Conservation (phyloP, 2,329 filamentous ascomycete species). For the Diaporthe capsici region DNA sequence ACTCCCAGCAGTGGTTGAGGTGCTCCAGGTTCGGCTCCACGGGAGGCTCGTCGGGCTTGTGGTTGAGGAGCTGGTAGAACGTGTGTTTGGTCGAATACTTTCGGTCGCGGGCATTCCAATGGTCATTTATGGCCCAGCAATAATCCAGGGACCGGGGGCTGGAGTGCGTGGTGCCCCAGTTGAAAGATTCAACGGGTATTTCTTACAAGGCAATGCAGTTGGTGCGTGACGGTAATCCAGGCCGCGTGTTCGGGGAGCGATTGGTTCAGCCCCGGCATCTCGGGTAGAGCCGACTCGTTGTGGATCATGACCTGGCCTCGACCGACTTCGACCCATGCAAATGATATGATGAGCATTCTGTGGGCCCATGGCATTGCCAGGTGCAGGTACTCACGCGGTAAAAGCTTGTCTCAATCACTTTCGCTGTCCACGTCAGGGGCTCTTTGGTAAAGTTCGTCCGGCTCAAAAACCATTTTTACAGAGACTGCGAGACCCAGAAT, state of each 20-base stretch:
- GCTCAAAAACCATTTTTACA: too few species aligned
- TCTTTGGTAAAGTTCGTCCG: too few species aligned
- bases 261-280: background rate
- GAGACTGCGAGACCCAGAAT: too few species aligned
- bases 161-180: background rate
- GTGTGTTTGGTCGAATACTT: background rate
- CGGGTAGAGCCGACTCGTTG: background rate
- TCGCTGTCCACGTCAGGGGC: too few species aligned
- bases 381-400: too few species aligned
- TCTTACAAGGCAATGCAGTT: background rate
- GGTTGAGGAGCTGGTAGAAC: background rate
- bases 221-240: background rate
- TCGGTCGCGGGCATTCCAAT: fast-evolving
- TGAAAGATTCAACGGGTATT: background rate
- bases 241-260: background rate
- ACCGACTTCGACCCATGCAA: background rate
- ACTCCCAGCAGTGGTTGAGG: background rate
- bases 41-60: background rate
- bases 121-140: background rate
- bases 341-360: too few species aligned
- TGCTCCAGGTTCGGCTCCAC: background rate
- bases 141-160: background rate
- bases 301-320: background rate
- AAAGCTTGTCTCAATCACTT: too few species aligned
- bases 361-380: too few species aligned